Conservation (phyloP, 441 rosid genomes). For the Croton laevigatus region DNA sequence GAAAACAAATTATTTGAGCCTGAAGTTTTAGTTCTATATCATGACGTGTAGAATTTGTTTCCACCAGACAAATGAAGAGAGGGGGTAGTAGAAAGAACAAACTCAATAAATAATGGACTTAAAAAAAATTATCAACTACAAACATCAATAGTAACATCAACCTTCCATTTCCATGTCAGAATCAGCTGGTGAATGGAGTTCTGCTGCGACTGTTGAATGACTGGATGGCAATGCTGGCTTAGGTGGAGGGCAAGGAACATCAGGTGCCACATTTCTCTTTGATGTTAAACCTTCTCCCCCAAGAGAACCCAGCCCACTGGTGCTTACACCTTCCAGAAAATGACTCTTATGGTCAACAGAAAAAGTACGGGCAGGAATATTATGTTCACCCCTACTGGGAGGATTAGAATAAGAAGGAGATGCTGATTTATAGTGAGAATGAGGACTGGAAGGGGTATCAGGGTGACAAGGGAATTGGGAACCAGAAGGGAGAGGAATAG, state of each 20-base stretch:
- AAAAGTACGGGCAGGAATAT: background rate
- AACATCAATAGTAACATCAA: slow-evolving; percentile 27
- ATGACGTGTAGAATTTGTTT: too few relatives aligned
- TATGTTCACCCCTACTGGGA: slow-evolving; percentile 19
- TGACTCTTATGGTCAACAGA: slow-evolving; percentile 11
- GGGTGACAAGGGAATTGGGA: slow-evolving; percentile 24
- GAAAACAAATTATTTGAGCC: background rate
- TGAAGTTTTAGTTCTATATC: too few relatives aligned
- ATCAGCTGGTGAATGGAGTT: slow-evolving; percentile 37
- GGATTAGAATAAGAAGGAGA: slow-evolving; percentile 7
- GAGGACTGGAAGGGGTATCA: slow-evolving; percentile 5
- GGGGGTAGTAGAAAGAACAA: background rate
- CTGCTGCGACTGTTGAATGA: slow-evolving; percentile 19
- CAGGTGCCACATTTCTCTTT: slow-evolving; percentile 2
- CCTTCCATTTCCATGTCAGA: slow-evolving; percentile 96
- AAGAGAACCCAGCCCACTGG: background rate
- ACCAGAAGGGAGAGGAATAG: slow-evolving; percentile 19
- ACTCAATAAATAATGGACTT: background rate
- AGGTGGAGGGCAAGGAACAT: slow-evolving; percentile 31
- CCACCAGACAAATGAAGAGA: background rate
- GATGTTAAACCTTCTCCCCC: background rate
- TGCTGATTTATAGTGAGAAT: slow-evolving; percentile 9
- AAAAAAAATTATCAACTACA: background rate
- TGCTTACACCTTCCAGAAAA: slow-evolving; percentile 19
- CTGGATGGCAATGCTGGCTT: slow-evolving; percentile 26